These are phyloP conservation scores for Ogataea zsoltii DNA, from an alignment of 805 yeast species.

Conservation along the genomic window DNA sequence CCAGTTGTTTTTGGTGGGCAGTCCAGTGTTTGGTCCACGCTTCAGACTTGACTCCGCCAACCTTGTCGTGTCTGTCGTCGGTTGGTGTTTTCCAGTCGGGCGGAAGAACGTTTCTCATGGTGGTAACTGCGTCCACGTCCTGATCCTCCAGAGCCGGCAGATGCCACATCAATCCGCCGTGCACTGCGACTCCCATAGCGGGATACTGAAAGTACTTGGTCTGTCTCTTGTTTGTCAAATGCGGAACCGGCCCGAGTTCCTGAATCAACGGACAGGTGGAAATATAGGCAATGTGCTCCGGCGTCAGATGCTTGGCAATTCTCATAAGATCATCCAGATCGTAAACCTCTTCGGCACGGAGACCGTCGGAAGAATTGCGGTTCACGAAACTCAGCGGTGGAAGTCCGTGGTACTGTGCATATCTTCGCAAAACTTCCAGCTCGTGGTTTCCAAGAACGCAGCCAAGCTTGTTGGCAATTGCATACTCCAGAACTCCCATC, in stretches of 20 bases:
- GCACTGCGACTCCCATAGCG: slow-evolving; percentile 62
- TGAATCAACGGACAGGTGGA: slow-evolving; percentile 65
- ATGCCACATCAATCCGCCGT: slow-evolving; percentile 81
- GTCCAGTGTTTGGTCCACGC: slow-evolving; percentile 38
- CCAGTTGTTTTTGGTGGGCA: slow-evolving; percentile 19
- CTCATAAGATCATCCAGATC: slow-evolving; percentile 40
- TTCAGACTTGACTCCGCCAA: slow-evolving; percentile 30
- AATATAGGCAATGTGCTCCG: slow-evolving; percentile 61
- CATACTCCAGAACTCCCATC: slow-evolving; percentile 62
- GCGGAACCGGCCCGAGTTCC: slow-evolving; percentile 60
- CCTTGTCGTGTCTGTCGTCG: slow-evolving; percentile 37
- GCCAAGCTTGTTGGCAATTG: slow-evolving; percentile 56
- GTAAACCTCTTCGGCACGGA: slow-evolving; percentile 24
- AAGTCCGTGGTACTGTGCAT: slow-evolving; percentile 59
- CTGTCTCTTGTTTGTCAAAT: slow-evolving; percentile 32
- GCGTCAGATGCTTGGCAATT: slow-evolving; percentile 55
- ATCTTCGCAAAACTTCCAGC: slow-evolving; percentile 63
- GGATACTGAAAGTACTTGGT: slow-evolving; percentile 25
- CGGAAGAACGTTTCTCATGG: slow-evolving; percentile 67
- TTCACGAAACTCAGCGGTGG: slow-evolving; percentile 24
- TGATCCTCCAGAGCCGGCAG: slow-evolving; percentile 51
- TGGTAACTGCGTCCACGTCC: slow-evolving; percentile 61
- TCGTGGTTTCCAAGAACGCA: slow-evolving; percentile 93
- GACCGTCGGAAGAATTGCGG: slow-evolving; percentile 13
- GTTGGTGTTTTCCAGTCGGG: slow-evolving; percentile 63